Conservation (phyloP, 495 filamentous ascomycete species). For the Podospora didyma region DNA sequence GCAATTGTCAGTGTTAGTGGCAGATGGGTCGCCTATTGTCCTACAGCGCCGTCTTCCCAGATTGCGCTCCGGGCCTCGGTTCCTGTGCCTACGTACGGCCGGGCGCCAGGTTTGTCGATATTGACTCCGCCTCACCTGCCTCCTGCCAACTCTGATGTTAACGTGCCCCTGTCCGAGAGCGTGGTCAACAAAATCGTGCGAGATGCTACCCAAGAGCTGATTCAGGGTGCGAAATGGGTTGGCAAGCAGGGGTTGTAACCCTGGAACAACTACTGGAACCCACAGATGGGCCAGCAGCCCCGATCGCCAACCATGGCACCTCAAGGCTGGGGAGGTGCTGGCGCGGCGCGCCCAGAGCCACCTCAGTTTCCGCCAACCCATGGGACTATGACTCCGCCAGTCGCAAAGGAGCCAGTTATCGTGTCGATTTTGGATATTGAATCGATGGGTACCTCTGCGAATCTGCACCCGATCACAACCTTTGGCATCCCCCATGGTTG, state of each 20-base stretch:
- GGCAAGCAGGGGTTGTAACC: conserved; percentile 79
- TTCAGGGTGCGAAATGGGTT: conserved; percentile 82
- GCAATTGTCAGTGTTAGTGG: conserved; percentile 73
- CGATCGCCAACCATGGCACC: conserved; percentile 30
- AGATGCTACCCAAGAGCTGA: conserved; percentile 86
- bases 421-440: conserved; percentile 84
- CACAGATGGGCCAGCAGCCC: conserved; percentile 36
- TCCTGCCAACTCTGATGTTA: conserved; percentile 66
- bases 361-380: conserved; percentile 77
- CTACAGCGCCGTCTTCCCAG: conserved; percentile 65
- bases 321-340: conserved; percentile 33
- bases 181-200: conserved; percentile 81
- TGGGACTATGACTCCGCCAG: conserved; percentile 43
- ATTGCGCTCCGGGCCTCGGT: conserved; percentile 61
- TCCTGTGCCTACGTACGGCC: conserved; percentile 44
- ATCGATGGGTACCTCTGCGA: conserved; percentile 44
- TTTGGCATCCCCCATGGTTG: conserved; percentile 81
- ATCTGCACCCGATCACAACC: conserved; percentile 64
- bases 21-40: conserved; percentile 82
- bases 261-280: conserved; percentile 86
- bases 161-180: conserved; percentile 74
- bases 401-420: conserved; percentile 64
- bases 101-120: conserved; percentile 62
- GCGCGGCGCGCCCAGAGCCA: conserved; percentile 30
- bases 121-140: conserved; percentile 73